Conservation (phyloP, 176 grass and related monocot genomes). For the Aegilops umbellulata region DNA sequence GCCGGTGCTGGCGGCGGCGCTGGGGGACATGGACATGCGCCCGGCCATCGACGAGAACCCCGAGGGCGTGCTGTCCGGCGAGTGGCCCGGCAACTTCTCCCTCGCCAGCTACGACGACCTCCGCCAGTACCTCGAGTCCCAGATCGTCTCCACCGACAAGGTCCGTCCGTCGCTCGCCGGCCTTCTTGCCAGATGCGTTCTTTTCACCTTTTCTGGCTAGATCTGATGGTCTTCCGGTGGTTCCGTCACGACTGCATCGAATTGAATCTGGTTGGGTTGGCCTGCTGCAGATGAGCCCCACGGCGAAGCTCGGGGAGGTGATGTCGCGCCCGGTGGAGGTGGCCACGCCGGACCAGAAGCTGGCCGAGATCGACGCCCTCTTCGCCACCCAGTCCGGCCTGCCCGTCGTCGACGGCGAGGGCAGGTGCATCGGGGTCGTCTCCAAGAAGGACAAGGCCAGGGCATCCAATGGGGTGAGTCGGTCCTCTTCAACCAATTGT, state of each 20-base stretch:
- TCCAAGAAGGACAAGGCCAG: slow-evolving; percentile 67
- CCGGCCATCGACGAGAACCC: background rate
- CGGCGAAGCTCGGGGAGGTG: slow-evolving; percentile 44
- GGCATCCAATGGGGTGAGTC: slow-evolving; percentile 45
- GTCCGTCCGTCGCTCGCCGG: background rate
- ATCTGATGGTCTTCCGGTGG: background rate
- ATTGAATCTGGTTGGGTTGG: background rate
- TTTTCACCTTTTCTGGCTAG: no score
- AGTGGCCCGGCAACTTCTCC: background rate
- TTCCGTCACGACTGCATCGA: background rate
- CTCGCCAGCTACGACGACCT: slow-evolving; percentile 23
- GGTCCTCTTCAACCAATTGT: no score
- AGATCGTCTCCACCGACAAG: background rate
- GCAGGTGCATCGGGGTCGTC: slow-evolving; percentile 67
- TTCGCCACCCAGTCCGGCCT: slow-evolving; percentile 61
- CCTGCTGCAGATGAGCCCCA: slow-evolving; percentile 33
- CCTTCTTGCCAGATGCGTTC: no score
- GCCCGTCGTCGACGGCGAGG: slow-evolving; percentile 51
- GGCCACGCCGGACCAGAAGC: slow-evolving; percentile 25
- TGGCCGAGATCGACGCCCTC: slow-evolving; percentile 28
- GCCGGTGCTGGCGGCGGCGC: no score
- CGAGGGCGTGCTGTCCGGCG: background rate
- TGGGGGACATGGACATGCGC: background rate
- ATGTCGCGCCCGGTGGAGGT: slow-evolving; percentile 65
- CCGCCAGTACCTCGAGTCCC: background rate